Evolutionary conservation across 2,329 filamentous ascomycete genomes (phyloP).

Genomic region (Zasmidium cellare): DNA sequence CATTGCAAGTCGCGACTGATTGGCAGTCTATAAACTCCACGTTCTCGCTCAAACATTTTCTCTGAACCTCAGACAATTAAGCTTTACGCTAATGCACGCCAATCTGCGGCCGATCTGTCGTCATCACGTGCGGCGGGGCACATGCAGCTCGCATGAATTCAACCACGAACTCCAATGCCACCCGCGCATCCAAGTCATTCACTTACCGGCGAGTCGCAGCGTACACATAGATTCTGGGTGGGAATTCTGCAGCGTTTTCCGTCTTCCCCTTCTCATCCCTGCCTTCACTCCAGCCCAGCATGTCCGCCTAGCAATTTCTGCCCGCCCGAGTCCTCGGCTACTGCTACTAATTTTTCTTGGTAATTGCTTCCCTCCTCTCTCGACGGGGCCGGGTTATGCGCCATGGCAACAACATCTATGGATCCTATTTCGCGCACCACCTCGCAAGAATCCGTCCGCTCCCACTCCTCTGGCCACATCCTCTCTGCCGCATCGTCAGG

Average conservation of each 20-base stretch:
- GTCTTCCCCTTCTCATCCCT: no score
- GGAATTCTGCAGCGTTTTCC: no score
- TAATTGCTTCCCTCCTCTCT: background rate
- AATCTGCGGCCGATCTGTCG: background rate
- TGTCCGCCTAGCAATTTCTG: no score
- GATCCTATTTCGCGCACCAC: constrained; percentile 25
- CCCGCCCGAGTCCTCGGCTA: background rate
- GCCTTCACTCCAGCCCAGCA: no score
- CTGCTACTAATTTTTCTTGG: background rate
- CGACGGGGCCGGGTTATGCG: background rate
- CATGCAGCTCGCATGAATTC: no score
- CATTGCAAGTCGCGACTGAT: constrained; percentile 8
- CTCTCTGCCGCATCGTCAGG: constrained; percentile 50
- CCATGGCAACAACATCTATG: constrained; percentile 11
- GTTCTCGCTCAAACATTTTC: background rate
- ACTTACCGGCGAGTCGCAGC: no score
- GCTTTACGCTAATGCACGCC: background rate
- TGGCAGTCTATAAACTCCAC: background rate
- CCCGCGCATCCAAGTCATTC: no score
- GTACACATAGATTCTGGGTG: no score
- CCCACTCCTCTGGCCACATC: constrained; percentile 36
- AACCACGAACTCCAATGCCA: no score
- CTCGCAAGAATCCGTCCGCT: constrained; percentile 33
- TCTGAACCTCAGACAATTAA: background rate
- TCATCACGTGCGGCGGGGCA: no score